Evolutionary conservation across 345 rosid species (phyloP), one percentile per base, ranked within the genome.

Genomic region (Kernera saxatilis): DNA sequence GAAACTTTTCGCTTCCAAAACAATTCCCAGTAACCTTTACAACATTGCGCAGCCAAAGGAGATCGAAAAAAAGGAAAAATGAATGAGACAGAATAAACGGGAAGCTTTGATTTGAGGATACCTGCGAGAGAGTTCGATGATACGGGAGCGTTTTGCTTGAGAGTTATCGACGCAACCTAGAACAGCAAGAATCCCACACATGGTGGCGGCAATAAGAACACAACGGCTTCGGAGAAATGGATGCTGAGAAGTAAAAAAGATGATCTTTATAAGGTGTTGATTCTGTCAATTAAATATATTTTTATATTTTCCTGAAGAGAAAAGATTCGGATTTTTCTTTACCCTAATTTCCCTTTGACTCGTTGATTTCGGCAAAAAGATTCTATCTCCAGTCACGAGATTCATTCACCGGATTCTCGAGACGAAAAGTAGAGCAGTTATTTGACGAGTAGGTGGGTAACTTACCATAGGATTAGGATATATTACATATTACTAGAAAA

Each of bases 181-280:
- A 21, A 84, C 92, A 19, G 96, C 92, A 19, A 89, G 90, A 53
- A 89, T 89, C 45, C 96, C 96, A 82, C 96, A 90, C 96, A 90
- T 78, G 70, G 59, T 72, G 76, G 77, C 66, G 66, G 71, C 71
- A 43, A 65, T 19, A 26, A 44, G 62, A 64, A 35, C 49, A 45
- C 72, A 66, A 73, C 77, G 72, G 61, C 72, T 73, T 66, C 21
- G 15, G 12, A 40, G 49, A 56, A 25, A 36, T 21, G 64, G 21
- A 15, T 45, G 60, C 37, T 75, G 50, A 17, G 49, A 21, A 69
- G 10, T 23, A 23, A 48, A 61, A 58, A 19, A 33, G 58, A 43
- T 54, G 11, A 25, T 1, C 23, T 54, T 69, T 75, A 62, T 62
- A 62, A 4, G 41, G 26, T 56, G 82, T 81, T 56, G 80, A 77